phyloP scores from a whole-genome alignment of 179 eudicot genomes.

The Gypsophila paniculata region DNA sequence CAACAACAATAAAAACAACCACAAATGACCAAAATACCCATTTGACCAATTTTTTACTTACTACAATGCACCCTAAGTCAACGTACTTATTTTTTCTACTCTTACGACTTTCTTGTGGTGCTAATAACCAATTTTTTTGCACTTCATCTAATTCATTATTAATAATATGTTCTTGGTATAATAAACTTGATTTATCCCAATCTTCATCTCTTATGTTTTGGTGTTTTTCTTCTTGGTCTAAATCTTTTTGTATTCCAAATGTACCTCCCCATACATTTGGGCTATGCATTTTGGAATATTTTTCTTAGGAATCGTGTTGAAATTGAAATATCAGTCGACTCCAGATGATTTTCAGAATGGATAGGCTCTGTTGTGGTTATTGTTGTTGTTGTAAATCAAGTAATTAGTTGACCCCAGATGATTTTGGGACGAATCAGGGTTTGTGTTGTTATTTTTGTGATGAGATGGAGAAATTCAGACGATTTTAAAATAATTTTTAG shows the following conservation, averaged over 20 bases:
- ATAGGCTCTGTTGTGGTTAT: no score
- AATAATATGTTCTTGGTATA: constrained; percentile 27
- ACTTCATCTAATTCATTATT: constrained; percentile 30
- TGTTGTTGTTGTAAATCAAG: no score
- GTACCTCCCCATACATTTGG: constrained; percentile 42
- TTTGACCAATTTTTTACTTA: constrained; percentile 26
- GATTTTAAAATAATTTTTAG: neutral
- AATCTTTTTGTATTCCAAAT: constrained; percentile 23
- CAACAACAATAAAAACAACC: constrained; percentile 28
- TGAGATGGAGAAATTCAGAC: neutral
- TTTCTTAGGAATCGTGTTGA: no score
- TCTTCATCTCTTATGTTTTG: constrained; percentile 24
- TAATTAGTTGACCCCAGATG: no score
- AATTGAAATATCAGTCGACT: neutral
- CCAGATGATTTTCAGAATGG: neutral
- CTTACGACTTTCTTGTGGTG: constrained; percentile 29
- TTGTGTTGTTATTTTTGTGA: neutral
- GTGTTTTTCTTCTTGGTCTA: constrained; percentile 14
- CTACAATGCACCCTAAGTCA: constrained; percentile 41
- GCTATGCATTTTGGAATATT: constrained; percentile 23
- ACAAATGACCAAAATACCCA: constrained; percentile 33
- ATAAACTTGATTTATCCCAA: constrained; percentile 35
- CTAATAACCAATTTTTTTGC: constrained; percentile 41
- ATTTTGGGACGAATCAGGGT: no score
- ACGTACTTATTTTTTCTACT: constrained; percentile 32